Evolutionary conservation across 257 asterid genomes (phyloP).

Genomic region (Primulina huaijiensis): DNA sequence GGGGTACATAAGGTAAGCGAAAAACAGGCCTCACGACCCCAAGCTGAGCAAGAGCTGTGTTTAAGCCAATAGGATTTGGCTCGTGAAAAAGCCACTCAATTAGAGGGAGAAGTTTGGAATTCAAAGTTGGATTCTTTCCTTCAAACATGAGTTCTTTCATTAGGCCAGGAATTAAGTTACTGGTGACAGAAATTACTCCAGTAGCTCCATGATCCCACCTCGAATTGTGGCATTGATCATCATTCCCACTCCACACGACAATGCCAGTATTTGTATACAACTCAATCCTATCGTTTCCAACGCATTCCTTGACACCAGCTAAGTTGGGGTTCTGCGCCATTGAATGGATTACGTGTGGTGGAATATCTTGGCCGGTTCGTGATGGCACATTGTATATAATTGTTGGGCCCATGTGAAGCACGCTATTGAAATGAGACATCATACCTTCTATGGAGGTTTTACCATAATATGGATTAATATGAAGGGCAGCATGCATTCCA

Average conservation of each 20-base stretch:
- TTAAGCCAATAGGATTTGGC: conserved; percentile 76
- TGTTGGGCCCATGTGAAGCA: conserved; percentile 90
- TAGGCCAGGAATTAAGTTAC: conserved; percentile 78
- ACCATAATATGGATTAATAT: conserved; percentile 87
- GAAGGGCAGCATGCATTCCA: conserved; percentile 95
- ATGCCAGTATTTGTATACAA: conserved; percentile 53
- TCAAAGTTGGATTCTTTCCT: conserved; percentile 56
- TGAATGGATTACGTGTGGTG: conserved; percentile 46
- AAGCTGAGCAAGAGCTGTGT: conserved; percentile 88
- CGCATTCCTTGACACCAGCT: conserved; percentile 85
- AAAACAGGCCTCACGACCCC: conserved; percentile 81
- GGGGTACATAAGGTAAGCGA: conserved; percentile 78
- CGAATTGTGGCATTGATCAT: conserved; percentile 77
- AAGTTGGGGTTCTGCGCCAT: conserved; percentile 53
- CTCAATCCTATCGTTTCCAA: conserved; percentile 64
- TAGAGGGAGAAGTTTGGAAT: conserved; percentile 54
- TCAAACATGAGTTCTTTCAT: conserved; percentile 70
- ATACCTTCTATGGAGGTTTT: conserved; percentile 76
- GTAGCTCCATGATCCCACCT: conserved; percentile 74
- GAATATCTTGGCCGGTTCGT: conserved; percentile 83
- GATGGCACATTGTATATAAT: conserved; percentile 84
- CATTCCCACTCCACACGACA: conserved; percentile 87
- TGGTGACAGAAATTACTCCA: conserved; percentile 76
- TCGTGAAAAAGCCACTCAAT: conserved; percentile 66
- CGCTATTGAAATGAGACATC: conserved; percentile 64